Conservation (phyloP, 805 yeast species). For the Candida maesae region DNA sequence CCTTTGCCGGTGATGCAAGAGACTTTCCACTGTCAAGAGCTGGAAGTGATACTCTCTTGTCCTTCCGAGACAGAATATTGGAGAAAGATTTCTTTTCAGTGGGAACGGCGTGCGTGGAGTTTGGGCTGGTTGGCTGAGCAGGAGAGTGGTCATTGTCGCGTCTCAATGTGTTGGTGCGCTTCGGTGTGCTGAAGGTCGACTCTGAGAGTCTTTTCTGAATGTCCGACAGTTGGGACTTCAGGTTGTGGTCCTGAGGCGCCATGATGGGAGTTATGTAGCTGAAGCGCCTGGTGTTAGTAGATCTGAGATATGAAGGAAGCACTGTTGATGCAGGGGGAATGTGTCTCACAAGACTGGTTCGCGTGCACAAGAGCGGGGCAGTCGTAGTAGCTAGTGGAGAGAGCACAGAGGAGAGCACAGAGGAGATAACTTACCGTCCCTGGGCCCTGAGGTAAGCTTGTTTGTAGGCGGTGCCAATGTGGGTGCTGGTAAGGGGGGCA, state of each 20-base stretch:
- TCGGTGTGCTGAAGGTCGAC: conserved; percentile 26
- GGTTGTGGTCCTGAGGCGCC: conserved; percentile 29
- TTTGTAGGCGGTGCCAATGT: too few relatives aligned
- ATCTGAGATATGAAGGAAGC: background rate
- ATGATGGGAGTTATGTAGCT: conserved; percentile 3
- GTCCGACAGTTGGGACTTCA: conserved; percentile 40
- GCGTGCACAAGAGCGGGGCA: background rate
- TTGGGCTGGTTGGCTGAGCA: conserved; percentile 3
- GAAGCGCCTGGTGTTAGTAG: conserved; percentile 7
- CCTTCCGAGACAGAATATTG: conserved; percentile 21
- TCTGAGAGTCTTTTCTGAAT: conserved; percentile 37
- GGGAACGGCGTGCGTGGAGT: conserved; percentile 3
- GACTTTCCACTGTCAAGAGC: conserved; percentile 22
- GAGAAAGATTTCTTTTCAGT: conserved; percentile 18
- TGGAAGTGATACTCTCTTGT: conserved; percentile 27
- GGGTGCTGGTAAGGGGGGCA: too few relatives aligned
- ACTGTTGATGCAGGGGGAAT: background rate
- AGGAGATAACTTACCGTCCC: too few relatives aligned
- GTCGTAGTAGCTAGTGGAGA: too few relatives aligned
- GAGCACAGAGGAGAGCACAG: too few relatives aligned
- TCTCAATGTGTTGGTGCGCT: conserved; percentile 14
- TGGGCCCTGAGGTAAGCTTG: background rate
- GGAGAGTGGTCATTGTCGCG: conserved; percentile 10
- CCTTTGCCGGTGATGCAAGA: conserved; percentile 18
- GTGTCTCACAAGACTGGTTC: background rate